phyloP scores from a whole-genome alignment of 768 basidiomycete genomes.

The Lyophyllum decastes region DNA sequence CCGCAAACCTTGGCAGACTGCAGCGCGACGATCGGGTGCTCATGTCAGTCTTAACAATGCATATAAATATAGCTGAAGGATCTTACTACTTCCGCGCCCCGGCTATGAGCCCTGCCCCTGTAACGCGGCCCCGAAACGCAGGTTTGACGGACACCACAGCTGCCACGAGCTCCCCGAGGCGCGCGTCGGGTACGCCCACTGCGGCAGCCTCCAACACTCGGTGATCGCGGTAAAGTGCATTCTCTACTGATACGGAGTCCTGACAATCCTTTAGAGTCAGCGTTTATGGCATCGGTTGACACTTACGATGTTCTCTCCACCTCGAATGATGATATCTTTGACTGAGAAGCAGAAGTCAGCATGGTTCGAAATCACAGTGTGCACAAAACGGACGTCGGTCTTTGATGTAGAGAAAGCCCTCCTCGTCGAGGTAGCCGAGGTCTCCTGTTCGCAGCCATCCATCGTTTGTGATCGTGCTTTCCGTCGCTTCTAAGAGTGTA shows the following conservation, averaged over 20 bases:
- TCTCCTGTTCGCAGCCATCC: slow-evolving; percentile 64
- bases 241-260: slow-evolving; percentile 64
- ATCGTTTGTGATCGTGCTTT: slow-evolving; percentile 46
- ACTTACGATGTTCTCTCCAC: slow-evolving; percentile 62
- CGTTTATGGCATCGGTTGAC: slow-evolving; percentile 17
- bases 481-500: slow-evolving; percentile 41
- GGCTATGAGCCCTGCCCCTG: slow-evolving; percentile 49
- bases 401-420: slow-evolving; percentile 62
- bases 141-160: slow-evolving; percentile 55
- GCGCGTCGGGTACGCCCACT: slow-evolving; percentile 59
- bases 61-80: not conserved
- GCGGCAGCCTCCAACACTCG: slow-evolving; percentile 57
- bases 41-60: not conserved
- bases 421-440: slow-evolving; percentile 50
- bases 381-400: slow-evolving; percentile 41
- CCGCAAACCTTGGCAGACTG: slow-evolving; percentile 55
- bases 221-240: slow-evolving; percentile 56
- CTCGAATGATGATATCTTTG: slow-evolving; percentile 66
- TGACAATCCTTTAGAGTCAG: slow-evolving; percentile 19
- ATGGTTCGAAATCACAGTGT: not conserved
- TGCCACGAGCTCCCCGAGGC: slow-evolving; percentile 61
- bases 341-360: slow-evolving; percentile 29
- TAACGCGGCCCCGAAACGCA: slow-evolving; percentile 43
- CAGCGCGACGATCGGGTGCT: not conserved
- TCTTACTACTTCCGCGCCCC: slow-evolving; percentile 43